A percentile compares a stretch with the other conserved stretches of the same genome.
These are phyloP conservation scores for Taxawa tesnikishii DNA, from an alignment of 2,329 filamentous ascomycete species.

Conservation along the genomic window DNA sequence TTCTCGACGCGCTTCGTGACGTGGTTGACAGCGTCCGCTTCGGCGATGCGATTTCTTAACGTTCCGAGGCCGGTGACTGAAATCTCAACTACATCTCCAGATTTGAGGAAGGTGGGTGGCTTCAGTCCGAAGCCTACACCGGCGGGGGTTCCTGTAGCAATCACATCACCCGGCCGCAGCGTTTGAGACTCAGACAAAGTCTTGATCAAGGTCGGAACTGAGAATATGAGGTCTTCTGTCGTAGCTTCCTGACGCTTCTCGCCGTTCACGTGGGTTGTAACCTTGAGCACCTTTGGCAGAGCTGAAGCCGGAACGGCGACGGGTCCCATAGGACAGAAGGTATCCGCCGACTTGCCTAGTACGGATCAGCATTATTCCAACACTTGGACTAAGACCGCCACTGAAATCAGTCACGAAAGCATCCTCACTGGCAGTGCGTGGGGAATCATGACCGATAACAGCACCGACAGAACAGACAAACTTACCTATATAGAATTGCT, in stretches of 20 bases:
- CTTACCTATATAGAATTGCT: slow-evolving; percentile 47
- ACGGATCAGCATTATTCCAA: neutral
- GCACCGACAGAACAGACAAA: too few relatives aligned
- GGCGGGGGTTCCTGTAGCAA: slow-evolving; percentile 37
- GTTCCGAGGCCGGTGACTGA: slow-evolving; percentile 30
- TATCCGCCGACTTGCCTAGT: slow-evolving; percentile 34
- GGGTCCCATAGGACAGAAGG: slow-evolving; percentile 27
- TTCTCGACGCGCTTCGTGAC: slow-evolving; percentile 11
- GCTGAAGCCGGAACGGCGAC: slow-evolving; percentile 5
- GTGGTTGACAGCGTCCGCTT: slow-evolving; percentile 12
- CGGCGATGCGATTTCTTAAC: slow-evolving; percentile 28
- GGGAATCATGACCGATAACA: too few relatives aligned
- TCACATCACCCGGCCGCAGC: slow-evolving; percentile 36
- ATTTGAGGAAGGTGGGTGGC: slow-evolving; percentile 28
- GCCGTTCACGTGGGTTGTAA: slow-evolving; percentile 38
- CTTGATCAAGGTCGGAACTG: slow-evolving; percentile 32
- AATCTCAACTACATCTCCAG: slow-evolving; percentile 30
- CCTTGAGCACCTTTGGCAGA: slow-evolving; percentile 15
- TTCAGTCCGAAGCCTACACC: slow-evolving; percentile 37
- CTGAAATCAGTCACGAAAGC: too few relatives aligned
- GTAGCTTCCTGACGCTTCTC: slow-evolving; percentile 37
- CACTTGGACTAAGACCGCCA: neutral
- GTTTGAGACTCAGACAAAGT: slow-evolving; percentile 39
- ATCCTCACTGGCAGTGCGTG: too few relatives aligned
- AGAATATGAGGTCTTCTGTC: slow-evolving; percentile 38